Evolutionary conservation across 2,329 filamentous ascomycete genomes (phyloP).

Genomic region (Cytospora schulzeri): DNA sequence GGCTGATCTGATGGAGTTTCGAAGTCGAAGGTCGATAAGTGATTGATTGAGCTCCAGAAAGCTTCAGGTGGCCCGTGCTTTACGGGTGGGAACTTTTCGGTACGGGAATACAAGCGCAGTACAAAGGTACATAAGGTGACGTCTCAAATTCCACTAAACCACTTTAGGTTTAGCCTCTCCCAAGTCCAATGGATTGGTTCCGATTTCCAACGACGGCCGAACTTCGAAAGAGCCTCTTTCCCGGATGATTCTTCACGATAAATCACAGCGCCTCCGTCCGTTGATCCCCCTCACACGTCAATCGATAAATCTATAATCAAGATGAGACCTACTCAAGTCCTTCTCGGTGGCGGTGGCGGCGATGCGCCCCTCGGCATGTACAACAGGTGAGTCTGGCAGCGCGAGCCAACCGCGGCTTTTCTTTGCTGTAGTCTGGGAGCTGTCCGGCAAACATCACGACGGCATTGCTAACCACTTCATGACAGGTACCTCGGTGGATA

Average conservation of each 20-base stretch:
- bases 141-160: not conserved
- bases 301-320: slow-evolving; percentile 35
- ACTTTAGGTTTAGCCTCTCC: not conserved
- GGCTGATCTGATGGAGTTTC: slow-evolving; percentile 9
- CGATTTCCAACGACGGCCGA: slow-evolving; percentile 33
- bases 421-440: not conserved
- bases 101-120: not conserved
- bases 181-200: slow-evolving; percentile 26
- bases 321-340: slow-evolving; percentile 51
- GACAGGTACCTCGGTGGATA: slow-evolving; percentile 72
- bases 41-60: slow-evolving; percentile 11
- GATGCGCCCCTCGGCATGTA: slow-evolving; percentile 45
- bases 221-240: slow-evolving; percentile 19
- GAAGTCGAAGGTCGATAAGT: slow-evolving; percentile 12
- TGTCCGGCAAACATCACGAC: slow-evolving; percentile 3
- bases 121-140: not conserved
- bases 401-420: slow-evolving; percentile 11
- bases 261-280: slow-evolving; percentile 27
- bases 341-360: slow-evolving; percentile 43
- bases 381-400: slow-evolving; percentile 45
- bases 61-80: slow-evolving; percentile 19
- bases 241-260: slow-evolving; percentile 12
- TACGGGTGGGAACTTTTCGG: not conserved
- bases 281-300: slow-evolving; percentile 36
- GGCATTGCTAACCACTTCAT: slow-evolving; percentile 31